phyloP scores from a whole-genome alignment of 2,329 filamentous ascomycete species.

The Trichophyton mentagrophytes region DNA sequence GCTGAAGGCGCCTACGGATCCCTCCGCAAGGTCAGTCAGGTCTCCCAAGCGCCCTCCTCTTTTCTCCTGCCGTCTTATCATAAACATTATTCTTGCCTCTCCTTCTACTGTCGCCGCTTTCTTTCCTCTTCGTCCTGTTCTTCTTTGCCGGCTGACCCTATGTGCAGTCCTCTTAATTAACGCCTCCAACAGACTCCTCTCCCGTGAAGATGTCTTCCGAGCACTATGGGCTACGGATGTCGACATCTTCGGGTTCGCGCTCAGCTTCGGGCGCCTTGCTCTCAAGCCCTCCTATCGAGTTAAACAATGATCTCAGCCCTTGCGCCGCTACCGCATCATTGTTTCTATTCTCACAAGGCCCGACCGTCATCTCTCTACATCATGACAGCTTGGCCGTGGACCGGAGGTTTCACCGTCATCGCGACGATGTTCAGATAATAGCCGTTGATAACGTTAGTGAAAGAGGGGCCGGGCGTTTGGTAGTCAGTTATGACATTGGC shows the following conservation, averaged over 20 bases:
- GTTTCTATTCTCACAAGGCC: constrained; percentile 77
- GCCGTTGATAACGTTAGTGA: constrained; percentile 88
- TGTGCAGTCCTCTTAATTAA: neutral
- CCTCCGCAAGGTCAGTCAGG: neutral
- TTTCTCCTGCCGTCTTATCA: neutral
- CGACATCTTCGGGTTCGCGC: constrained; percentile 46
- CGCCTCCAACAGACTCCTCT: neutral
- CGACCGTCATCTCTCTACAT: constrained; percentile 71
- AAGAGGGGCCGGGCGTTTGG: constrained; percentile 65
- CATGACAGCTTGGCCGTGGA: constrained; percentile 89
- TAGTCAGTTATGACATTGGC: constrained; percentile 83
- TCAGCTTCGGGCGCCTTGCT: constrained; percentile 41
- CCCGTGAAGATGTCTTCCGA: constrained; percentile 35
- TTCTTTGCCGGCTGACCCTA: neutral
- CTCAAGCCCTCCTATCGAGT: constrained; percentile 16
- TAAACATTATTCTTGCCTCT: neutral
- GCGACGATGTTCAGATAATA: constrained; percentile 69
- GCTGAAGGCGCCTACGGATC: neutral
- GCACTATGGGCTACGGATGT: constrained; percentile 46
- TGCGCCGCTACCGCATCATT: constrained; percentile 83
- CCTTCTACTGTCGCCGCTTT: neutral
- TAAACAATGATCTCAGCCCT: constrained; percentile 55
- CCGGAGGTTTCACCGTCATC: constrained; percentile 69
- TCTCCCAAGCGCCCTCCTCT: neutral
- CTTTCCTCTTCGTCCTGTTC: neutral